Evolutionary conservation across 179 eudicot genomes (phyloP).

Genomic region (Silene coronaria): DNA sequence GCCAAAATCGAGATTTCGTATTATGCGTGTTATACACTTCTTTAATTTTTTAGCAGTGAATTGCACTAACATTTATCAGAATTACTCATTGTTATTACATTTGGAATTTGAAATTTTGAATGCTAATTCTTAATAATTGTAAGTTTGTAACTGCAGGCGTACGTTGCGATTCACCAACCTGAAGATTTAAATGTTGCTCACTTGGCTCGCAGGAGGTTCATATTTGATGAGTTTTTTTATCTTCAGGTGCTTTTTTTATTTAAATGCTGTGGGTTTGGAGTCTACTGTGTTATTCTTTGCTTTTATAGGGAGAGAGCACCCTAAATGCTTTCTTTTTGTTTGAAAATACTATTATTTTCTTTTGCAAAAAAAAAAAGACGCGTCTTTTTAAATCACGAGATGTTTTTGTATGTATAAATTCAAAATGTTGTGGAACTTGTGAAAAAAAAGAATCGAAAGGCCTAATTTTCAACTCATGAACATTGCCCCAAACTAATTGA

Average conservation of each 20-base stretch:
- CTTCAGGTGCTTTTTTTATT: conserved; percentile 56
- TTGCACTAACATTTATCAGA: not conserved
- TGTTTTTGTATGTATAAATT: too few species aligned
- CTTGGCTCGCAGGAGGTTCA: conserved; percentile 80
- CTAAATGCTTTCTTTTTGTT: too few species aligned
- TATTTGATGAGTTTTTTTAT: conserved; percentile 97
- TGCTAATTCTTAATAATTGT: conserved; percentile 2
- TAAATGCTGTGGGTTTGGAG: not conserved
- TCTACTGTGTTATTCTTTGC: too few species aligned
- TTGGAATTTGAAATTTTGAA: not conserved
- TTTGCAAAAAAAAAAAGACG: too few species aligned
- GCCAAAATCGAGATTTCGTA: not conserved
- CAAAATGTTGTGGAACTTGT: too few species aligned
- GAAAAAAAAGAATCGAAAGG: too few species aligned
- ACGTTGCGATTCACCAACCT: conserved; percentile 83
- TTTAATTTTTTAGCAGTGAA: not conserved
- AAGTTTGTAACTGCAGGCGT: conserved; percentile 55
- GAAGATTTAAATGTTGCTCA: conserved; percentile 59
- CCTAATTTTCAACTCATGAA: too few species aligned
- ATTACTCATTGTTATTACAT: conserved; percentile 1
- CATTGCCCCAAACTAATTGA: too few species aligned
- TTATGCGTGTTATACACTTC: not conserved
- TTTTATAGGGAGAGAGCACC: too few species aligned
- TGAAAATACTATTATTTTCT: too few species aligned
- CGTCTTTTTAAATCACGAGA: too few species aligned